A percentile compares a stretch with the other conserved stretches of the same genome.
Conservation (phyloP, 2,329 filamentous ascomycete species). For the Diaporthe caulivora region DNA sequence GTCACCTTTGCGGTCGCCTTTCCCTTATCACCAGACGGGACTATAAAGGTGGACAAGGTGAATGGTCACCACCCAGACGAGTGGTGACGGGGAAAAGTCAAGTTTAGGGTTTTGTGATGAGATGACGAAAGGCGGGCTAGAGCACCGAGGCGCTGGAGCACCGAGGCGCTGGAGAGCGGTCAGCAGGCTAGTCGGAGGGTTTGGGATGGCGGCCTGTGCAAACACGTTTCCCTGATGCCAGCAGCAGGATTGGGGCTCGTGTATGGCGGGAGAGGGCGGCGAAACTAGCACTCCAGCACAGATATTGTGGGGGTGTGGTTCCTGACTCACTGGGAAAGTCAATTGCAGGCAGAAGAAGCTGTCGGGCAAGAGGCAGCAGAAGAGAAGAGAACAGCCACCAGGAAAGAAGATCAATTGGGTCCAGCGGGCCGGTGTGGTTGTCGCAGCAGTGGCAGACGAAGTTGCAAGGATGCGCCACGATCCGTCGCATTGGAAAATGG, state of each 20-base stretch:
- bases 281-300: background rate
- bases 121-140: conserved; percentile 31
- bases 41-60: conserved; percentile 62
- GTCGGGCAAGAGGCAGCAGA: conserved; percentile 31
- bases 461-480: conserved; percentile 36
- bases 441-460: conserved; percentile 30
- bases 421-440: conserved; percentile 4
- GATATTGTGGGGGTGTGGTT: background rate
- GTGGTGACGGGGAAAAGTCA: conserved; percentile 62
- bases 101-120: conserved; percentile 68
- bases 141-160: conserved; percentile 23
- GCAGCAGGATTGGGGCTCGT: conserved; percentile 9
- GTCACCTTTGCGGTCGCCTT: conserved; percentile 59
- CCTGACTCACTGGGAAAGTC: conserved; percentile 36
- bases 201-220: conserved; percentile 16
- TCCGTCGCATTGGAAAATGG: conserved; percentile 37
- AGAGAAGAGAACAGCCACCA: conserved; percentile 16
- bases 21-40: conserved; percentile 49
- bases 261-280: background rate
- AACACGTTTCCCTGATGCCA: conserved; percentile 11
- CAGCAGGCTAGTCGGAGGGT: conserved; percentile 22
- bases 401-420: conserved; percentile 35
- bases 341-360: conserved; percentile 31
- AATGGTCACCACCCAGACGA: conserved; percentile 54
- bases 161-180: conserved; percentile 35